phyloP scores from a whole-genome alignment of 2,329 filamentous ascomycete species.

The Talaromyces sp. region DNA sequence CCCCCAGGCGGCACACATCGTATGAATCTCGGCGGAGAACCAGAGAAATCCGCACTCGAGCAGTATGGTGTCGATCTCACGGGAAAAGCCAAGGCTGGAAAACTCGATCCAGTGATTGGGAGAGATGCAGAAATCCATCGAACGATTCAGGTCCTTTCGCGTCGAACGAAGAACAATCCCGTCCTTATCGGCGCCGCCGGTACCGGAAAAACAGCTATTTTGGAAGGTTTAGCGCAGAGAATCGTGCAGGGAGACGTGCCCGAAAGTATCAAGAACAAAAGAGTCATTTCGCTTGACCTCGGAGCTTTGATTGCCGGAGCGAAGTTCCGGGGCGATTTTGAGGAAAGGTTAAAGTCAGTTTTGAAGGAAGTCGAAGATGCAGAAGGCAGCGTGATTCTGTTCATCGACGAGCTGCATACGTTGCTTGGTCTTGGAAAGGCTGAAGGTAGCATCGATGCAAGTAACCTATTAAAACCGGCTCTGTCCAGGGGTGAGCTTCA shows the following conservation, averaged over 20 bases:
- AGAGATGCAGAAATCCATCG: conserved; percentile 87
- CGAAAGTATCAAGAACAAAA: conserved; percentile 92
- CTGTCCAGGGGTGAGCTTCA: conserved; percentile 90
- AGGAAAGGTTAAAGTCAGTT: conserved; percentile 87
- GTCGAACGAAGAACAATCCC: conserved; percentile 92
- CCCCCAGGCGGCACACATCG: conserved; percentile 89
- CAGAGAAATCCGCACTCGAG: conserved; percentile 82
- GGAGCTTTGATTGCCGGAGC: conserved; percentile 92
- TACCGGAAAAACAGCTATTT: conserved; percentile 88
- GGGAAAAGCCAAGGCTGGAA: conserved; percentile 76
- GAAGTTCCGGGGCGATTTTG: conserved; percentile 93
- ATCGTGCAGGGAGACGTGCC: conserved; percentile 92
- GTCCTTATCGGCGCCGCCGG: conserved; percentile 90
- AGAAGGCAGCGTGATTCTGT: conserved; percentile 84
- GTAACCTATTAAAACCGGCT: conserved; percentile 89
- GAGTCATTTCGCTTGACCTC: conserved; percentile 81
- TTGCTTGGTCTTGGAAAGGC: conserved; percentile 89
- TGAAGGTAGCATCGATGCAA: conserved; percentile 94
- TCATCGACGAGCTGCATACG: conserved; percentile 92
- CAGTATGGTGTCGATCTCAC: conserved; percentile 91
- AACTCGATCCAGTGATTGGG: conserved; percentile 93
- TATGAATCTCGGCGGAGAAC: conserved; percentile 78
- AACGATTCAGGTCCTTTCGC: conserved; percentile 88
- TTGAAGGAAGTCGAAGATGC: conserved; percentile 87
- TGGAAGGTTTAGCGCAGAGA: conserved; percentile 83